phyloP scores from a whole-genome alignment of 306 rosid genomes.

The Ochetophila trinervis region DNA sequence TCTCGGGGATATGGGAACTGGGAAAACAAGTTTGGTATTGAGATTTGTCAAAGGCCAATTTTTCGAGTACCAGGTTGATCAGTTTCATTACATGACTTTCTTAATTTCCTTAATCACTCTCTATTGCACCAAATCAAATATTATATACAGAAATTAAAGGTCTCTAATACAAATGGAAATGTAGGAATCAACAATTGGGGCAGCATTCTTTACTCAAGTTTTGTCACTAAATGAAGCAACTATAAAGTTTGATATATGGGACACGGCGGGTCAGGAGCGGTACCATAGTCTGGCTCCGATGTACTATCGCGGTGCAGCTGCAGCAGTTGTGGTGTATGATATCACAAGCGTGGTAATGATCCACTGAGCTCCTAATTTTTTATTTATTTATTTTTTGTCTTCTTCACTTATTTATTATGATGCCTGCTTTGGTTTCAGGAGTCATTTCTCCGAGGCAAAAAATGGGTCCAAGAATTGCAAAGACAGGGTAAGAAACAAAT shows the following conservation, averaged over 20 bases:
- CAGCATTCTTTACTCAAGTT: constrained; percentile 85
- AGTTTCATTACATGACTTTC: not conserved
- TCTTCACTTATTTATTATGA: not conserved
- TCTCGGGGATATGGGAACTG: constrained; percentile 90
- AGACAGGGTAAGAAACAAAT: constrained; percentile 60
- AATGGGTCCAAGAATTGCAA: constrained; percentile 83
- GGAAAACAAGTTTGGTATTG: constrained; percentile 83
- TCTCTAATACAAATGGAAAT: not conserved
- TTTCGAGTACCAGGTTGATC: constrained; percentile 68
- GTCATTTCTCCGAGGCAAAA: constrained; percentile 71
- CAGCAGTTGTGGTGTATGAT: constrained; percentile 79
- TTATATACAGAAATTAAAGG: too few species aligned
- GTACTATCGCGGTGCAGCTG: constrained; percentile 93
- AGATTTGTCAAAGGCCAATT: constrained; percentile 88
- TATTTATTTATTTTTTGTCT: not conserved
- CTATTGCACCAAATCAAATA: too few species aligned
- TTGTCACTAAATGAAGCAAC: constrained; percentile 73
- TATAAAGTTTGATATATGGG: constrained; percentile 89
- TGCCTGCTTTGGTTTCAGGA: constrained; percentile 46
- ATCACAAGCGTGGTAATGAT: constrained; percentile 50
- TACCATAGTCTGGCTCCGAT: constrained; percentile 97
- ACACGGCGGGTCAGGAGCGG: constrained; percentile 90
- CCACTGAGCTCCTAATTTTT: not conserved
- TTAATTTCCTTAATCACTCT: not conserved
- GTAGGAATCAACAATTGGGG: constrained; percentile 94